These are phyloP conservation scores for Volvox reticuliferus DNA, from an alignment of 139 green algal genomes.

Conservation along the genomic window DNA sequence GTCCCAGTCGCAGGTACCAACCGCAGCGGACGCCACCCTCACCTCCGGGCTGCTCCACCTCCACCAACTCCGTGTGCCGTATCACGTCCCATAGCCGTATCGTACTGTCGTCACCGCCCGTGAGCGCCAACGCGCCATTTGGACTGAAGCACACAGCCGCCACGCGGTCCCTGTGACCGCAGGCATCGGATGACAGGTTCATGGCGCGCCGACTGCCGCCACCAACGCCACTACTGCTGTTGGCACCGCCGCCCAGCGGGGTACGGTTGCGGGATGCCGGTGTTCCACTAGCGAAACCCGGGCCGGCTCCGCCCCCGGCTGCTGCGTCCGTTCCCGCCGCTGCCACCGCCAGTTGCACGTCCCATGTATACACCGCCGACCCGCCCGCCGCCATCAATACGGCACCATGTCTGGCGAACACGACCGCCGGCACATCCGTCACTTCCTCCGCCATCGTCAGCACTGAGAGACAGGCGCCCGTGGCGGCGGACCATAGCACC, in stretches of 20 bases:
- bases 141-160: neutral
- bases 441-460: neutral
- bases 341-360: conserved; percentile 16
- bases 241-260: neutral
- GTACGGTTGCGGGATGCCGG: neutral
- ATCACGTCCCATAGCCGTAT: conserved; percentile 14
- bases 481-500: conserved; percentile 21
- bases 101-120: neutral
- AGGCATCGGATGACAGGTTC: neutral
- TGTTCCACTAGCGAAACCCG: neutral
- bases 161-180: conserved; percentile 29
- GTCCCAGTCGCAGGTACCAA: no score
- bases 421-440: neutral
- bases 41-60: conserved; percentile 19
- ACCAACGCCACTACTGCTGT: neutral
- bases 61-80: neutral
- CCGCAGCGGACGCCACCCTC: neutral
- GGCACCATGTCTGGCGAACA: conserved; percentile 12
- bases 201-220: neutral
- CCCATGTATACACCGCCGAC: neutral
- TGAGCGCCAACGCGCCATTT: neutral
- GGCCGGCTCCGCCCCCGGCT: neutral
- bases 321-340: neutral
- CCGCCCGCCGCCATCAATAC: neutral
- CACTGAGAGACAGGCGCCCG: conserved; percentile 11